Evolutionary conservation across 495 filamentous ascomycete species (phyloP).

Genomic region (Apodospora peruviana): DNA sequence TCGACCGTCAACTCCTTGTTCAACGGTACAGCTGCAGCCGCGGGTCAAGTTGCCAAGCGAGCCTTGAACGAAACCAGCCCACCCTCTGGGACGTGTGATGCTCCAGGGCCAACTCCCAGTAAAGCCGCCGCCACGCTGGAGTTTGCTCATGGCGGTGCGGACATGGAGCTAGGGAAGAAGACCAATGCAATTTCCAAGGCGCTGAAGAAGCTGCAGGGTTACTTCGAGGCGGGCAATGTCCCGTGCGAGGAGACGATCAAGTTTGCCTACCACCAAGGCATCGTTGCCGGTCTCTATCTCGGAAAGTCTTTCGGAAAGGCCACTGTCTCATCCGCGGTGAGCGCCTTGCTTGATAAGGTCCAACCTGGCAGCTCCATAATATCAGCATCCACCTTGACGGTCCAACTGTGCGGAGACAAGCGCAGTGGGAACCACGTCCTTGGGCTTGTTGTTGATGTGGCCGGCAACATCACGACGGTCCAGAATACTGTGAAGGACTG

Average conservation of each 20-base stretch:
- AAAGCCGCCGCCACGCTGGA: no score
- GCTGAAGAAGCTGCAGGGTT: background rate
- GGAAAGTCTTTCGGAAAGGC: background rate
- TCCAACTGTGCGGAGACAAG: background rate
- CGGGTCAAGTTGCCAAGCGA: background rate
- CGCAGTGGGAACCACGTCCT: background rate
- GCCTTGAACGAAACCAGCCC: background rate
- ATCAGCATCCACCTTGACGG: background rate
- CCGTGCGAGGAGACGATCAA: background rate
- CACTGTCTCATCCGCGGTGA: background rate
- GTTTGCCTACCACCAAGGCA: background rate
- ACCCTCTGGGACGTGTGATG: background rate
- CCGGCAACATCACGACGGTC: background rate
- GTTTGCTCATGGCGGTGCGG: no score
- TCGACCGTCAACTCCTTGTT: background rate
- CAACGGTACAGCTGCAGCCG: background rate
- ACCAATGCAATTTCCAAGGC: no score
- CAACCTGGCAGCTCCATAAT: background rate
- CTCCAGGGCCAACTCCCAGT: no score
- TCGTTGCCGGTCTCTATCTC: slow-evolving; percentile 1
- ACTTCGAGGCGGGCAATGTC: background rate
- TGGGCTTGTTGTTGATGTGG: background rate
- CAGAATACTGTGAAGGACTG: slow-evolving; percentile 2
- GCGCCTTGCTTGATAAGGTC: background rate
- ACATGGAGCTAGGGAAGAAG: no score